Evolutionary conservation across 1,284 basidiomycete genomes (phyloP), one percentile per base, ranked within the genome.

Genomic region (Porodaedalea pini): DNA sequence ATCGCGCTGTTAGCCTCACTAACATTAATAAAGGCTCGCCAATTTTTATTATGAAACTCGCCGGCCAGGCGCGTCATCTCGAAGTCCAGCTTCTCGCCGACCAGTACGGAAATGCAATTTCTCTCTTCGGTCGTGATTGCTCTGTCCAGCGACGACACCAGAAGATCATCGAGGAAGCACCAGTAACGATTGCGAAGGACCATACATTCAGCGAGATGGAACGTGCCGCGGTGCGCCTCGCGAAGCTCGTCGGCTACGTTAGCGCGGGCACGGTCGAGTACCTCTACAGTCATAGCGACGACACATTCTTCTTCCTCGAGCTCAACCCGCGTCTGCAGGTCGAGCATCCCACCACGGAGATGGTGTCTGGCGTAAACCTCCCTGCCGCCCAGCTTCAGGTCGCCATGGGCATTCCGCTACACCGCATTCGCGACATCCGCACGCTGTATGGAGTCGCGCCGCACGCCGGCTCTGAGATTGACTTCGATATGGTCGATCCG

Each of bases 21-120:
- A 45, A 60, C 61, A 27, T 56, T 65, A 34, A 19, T 31, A 63
- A 70, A 92, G 96, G 97, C 49, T 99, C 97, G 3, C 97, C 97
- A 60, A 95, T 99, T 67, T 99, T 99, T 74, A 93, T 99, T 76
- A 99, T 99, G 97, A 99, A 99, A 78, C 89, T 99, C 61, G 97
- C 97, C 34, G 94, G 95, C 23, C 89, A 92, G 65, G 97, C 97
- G 37, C 91, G 97, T 63, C 97, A 99, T 74, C 78, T 99, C 65
- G 97, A 99, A 75, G 97, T 99, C 25, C 97, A 99, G 74, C 84
- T 99, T 45, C 85, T 99, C 44, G 97, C 97, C 51, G 97, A 99
- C 76, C 97, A 99, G 74, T 99, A 99, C 72, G 97, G 97, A 60
- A 98, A 98, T 72, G 97, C 97, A 36, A 99, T 99, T 69, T 98